These are phyloP conservation scores for Paratinospora sagittata DNA, from an alignment of 164 flowering plant species.

Conservation along the genomic window DNA sequence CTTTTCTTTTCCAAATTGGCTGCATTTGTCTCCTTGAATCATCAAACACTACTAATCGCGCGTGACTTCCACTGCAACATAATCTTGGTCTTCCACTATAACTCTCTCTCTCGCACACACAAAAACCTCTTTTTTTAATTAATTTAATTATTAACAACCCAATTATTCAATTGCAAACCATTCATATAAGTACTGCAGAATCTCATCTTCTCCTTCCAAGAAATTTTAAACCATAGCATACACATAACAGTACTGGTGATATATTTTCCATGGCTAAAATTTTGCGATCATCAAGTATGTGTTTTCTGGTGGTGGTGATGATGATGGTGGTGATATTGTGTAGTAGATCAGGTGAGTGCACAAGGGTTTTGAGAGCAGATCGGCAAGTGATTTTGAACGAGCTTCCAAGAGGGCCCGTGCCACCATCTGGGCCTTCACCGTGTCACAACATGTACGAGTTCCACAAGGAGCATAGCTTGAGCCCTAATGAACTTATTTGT, in stretches of 20 bases:
- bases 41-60: neutral
- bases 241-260: neutral
- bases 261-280: neutral
- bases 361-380: neutral
- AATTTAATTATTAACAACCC: neutral
- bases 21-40: neutral
- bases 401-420: conserved; percentile 42
- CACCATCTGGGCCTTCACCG: conserved; percentile 44
- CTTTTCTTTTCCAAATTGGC: neutral
- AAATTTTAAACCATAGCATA: neutral
- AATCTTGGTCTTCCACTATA: neutral
- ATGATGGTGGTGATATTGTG: neutral
- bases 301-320: neutral
- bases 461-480: neutral
- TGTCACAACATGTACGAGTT: conserved; percentile 30
- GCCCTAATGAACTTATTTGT: conserved; percentile 11
- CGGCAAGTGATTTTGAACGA: conserved; percentile 7
- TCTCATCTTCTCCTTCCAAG: neutral
- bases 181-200: neutral
- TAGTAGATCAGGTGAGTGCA: neutral
- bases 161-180: neutral
- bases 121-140: neutral
- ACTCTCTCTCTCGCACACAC: neutral
- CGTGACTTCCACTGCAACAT: neutral
- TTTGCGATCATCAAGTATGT: neutral